phyloP scores from a whole-genome alignment of 176 grass and related monocot species.

The Oropetium thomaeum region DNA sequence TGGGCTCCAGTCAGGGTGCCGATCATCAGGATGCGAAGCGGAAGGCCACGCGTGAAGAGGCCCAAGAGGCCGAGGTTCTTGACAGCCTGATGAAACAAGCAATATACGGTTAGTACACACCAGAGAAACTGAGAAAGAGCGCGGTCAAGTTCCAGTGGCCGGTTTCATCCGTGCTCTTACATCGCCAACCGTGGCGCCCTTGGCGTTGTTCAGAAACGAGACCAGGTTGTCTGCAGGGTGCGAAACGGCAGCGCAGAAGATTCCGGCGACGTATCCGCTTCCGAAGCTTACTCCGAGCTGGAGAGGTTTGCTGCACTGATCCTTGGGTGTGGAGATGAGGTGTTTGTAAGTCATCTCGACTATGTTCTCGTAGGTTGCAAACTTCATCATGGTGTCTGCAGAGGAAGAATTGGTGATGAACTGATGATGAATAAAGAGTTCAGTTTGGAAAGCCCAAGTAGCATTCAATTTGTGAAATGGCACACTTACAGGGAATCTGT shows the following conservation, averaged over 20 bases:
- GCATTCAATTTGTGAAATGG: background rate
- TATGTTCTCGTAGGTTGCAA: slow-evolving; percentile 78
- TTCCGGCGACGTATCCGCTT: slow-evolving; percentile 73
- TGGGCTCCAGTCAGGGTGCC: slow-evolving; percentile 77
- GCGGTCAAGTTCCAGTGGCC: background rate
- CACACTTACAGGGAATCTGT: slow-evolving; percentile 75
- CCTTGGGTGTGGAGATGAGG: slow-evolving; percentile 65
- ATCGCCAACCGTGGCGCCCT: slow-evolving; percentile 75
- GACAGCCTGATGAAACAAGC: slow-evolving; percentile 50
- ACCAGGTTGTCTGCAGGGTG: slow-evolving; percentile 88
- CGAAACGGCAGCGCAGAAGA: slow-evolving; percentile 75
- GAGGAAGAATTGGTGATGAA: no score
- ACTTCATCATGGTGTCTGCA: slow-evolving; percentile 93
- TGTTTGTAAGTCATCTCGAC: slow-evolving; percentile 79
- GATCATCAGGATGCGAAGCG: slow-evolving; percentile 85
- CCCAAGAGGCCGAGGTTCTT: slow-evolving; percentile 77
- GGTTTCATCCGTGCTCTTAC: slow-evolving; percentile 26
- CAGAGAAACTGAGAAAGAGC: background rate
- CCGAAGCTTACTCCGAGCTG: slow-evolving; percentile 83
- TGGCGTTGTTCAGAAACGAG: slow-evolving; percentile 84
- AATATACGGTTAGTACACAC: background rate
- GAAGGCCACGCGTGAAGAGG: slow-evolving; percentile 78
- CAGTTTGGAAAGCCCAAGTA: background rate
- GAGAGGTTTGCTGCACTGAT: slow-evolving; percentile 62
- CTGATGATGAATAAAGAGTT: background rate